Evolutionary conservation across 495 filamentous ascomycete genomes (phyloP).

Genomic region (Copromyces sp.): DNA sequence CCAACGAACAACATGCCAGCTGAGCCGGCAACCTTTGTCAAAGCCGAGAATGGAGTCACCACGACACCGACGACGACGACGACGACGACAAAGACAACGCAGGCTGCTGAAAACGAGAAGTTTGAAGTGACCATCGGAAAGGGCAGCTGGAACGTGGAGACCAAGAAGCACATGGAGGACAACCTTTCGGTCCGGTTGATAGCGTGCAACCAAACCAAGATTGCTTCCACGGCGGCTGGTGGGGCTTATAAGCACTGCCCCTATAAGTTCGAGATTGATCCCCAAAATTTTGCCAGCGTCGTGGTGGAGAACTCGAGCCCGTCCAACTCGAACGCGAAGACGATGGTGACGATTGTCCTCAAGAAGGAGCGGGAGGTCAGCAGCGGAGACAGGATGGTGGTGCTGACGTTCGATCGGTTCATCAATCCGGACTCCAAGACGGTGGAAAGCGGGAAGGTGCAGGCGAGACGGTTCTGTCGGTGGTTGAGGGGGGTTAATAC

Average conservation of each 20-base stretch:
- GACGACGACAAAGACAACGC: neutral
- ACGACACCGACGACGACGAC: neutral
- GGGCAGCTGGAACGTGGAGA: neutral
- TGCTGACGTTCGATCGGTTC: neutral
- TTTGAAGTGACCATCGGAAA: neutral
- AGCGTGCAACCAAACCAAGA: conserved; percentile 6
- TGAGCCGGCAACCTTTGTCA: neutral
- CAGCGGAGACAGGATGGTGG: conserved; percentile 6
- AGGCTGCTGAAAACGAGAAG: neutral
- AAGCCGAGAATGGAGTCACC: neutral
- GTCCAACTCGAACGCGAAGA: neutral
- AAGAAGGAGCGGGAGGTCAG: neutral
- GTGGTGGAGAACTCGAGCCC: conserved; percentile 4
- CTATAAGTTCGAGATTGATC: conserved; percentile 12
- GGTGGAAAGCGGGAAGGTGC: conserved; percentile 20
- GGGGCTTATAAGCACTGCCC: neutral
- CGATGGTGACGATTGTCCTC: conserved; percentile 2
- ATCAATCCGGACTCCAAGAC: conserved; percentile 1
- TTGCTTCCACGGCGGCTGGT: neutral
- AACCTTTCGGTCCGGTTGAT: conserved; percentile 5
- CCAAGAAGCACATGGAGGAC: neutral
- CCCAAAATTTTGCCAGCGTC: conserved; percentile 8
- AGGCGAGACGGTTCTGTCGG: conserved; percentile 23
- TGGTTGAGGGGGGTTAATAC: conserved; percentile 21
- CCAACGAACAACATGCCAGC: neutral